A percentile compares a stretch with the other conserved stretches of the same genome.
phyloP scores from a whole-genome alignment of 106 monocot genomes.

The Dioscorea zingiberensis region DNA sequence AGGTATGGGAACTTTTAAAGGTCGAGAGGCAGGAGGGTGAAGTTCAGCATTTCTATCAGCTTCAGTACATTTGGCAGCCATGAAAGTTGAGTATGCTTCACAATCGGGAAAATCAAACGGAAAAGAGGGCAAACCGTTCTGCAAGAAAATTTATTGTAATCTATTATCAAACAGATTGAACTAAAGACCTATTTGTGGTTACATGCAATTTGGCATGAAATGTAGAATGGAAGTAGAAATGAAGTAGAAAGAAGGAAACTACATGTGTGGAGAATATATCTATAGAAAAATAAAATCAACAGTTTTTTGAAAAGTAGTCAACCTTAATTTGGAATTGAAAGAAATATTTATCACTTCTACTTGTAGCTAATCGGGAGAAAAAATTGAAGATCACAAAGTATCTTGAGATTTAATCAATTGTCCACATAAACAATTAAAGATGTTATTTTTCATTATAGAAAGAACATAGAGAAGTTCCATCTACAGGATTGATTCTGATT shows the following conservation, averaged over 20 bases:
- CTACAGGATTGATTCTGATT: too few relatives aligned
- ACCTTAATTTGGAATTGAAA: too few relatives aligned
- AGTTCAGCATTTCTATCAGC: constrained; percentile 34
- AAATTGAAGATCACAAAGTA: neutral
- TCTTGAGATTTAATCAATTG: too few relatives aligned
- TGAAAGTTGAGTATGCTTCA: constrained; percentile 46
- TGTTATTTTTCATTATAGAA: too few relatives aligned
- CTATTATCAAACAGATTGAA: neutral
- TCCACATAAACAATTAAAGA: too few relatives aligned
- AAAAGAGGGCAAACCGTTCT: constrained; percentile 70
- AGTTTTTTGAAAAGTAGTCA: neutral
- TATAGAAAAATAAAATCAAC: constrained; percentile 1
- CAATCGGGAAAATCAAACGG: constrained; percentile 94
- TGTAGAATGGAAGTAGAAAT: neutral
- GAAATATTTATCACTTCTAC: too few relatives aligned
- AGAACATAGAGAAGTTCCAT: too few relatives aligned
- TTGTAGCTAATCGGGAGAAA: neutral
- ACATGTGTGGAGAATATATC: too few relatives aligned
- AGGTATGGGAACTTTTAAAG: constrained; percentile 46
- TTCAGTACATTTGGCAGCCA: constrained; percentile 41
- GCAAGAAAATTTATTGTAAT: constrained; percentile 9
- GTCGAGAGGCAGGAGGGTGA: constrained; percentile 57
- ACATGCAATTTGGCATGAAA: neutral
- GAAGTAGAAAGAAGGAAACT: neutral
- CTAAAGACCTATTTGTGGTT: neutral